phyloP scores from a whole-genome alignment of 805 yeast genomes.

The Kuraishia molischiana region DNA sequence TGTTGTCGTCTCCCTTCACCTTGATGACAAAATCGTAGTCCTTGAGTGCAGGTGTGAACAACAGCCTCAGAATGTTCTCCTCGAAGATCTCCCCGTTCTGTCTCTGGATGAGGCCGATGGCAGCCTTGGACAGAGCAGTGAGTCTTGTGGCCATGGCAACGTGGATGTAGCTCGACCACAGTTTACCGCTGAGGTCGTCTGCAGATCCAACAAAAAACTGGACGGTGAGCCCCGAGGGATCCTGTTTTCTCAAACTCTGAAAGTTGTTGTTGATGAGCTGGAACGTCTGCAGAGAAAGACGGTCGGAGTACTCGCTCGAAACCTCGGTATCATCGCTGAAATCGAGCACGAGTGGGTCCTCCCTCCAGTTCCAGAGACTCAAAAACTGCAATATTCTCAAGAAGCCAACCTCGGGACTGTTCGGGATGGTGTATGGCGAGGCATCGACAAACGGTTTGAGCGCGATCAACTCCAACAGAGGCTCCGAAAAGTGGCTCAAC shows the following conservation, averaged over 20 bases:
- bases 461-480: conserved; percentile 73
- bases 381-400: conserved; percentile 61
- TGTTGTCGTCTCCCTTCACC: conserved; percentile 28
- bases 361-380: conserved; percentile 91
- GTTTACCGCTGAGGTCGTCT: conserved; percentile 76
- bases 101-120: conserved; percentile 35
- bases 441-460: conserved; percentile 80
- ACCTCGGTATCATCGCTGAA: conserved; percentile 41
- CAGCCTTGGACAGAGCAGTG: conserved; percentile 79
- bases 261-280: conserved; percentile 58
- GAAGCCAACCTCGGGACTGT: conserved; percentile 74
- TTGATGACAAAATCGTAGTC: conserved; percentile 80
- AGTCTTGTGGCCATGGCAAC: conserved; percentile 80
- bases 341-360: conserved; percentile 75
- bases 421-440: conserved; percentile 76
- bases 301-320: conserved; percentile 43
- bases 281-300: conserved; percentile 48
- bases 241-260: conserved; percentile 57
- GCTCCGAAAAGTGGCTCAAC: conserved; percentile 63
- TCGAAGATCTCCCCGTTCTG: conserved; percentile 30
- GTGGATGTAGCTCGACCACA: conserved; percentile 48
- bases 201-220: conserved; percentile 80
- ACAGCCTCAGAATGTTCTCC: conserved; percentile 26
- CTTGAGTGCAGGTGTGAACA: conserved; percentile 73
- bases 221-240: conserved; percentile 71